phyloP scores from a whole-genome alignment of 2,329 filamentous ascomycete species.

The Anisogramma anomala region DNA sequence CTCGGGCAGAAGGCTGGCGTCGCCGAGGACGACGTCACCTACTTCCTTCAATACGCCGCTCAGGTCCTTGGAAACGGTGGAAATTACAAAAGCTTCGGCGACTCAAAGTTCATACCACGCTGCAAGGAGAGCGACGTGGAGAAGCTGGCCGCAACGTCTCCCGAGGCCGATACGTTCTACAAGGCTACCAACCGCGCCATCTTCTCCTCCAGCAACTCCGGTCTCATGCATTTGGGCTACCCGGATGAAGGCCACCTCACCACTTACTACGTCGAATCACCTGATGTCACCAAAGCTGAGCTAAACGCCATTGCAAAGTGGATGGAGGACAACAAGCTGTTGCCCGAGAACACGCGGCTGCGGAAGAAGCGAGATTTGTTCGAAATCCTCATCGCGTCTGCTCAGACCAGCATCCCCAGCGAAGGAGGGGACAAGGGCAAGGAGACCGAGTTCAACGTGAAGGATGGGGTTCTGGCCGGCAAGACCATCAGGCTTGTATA shows the following conservation, averaged over 20 bases:
- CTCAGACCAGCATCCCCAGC: slow-evolving; percentile 44
- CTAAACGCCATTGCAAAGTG: slow-evolving; percentile 62
- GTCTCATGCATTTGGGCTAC: slow-evolving; percentile 65
- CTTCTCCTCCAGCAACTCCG: slow-evolving; percentile 53
- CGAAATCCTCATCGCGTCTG: slow-evolving; percentile 66
- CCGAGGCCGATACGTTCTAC: slow-evolving; percentile 53
- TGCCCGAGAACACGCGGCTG: slow-evolving; percentile 67
- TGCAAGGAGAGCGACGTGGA: slow-evolving; percentile 52
- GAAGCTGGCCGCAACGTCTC: slow-evolving; percentile 48
- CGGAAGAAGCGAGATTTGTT: slow-evolving; percentile 55
- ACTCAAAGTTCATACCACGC: slow-evolving; percentile 72
- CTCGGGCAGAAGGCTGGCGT: slow-evolving; percentile 55
- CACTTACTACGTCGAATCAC: slow-evolving; percentile 70
- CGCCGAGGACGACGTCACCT: slow-evolving; percentile 49
- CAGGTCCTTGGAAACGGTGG: slow-evolving; percentile 72
- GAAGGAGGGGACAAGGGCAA: slow-evolving; percentile 59
- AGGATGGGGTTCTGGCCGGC: slow-evolving; percentile 48
- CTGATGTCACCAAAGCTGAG: slow-evolving; percentile 61
- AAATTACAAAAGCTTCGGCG: slow-evolving; percentile 81
- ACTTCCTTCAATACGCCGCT: slow-evolving; percentile 65
- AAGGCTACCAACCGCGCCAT: slow-evolving; percentile 59
- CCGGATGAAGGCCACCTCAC: slow-evolving; percentile 65
- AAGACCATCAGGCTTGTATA: slow-evolving; percentile 62
- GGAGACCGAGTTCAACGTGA: slow-evolving; percentile 47
- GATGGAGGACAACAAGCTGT: slow-evolving; percentile 58